Conservation (phyloP, 106 monocot species). For the Posidonia australis region DNA sequence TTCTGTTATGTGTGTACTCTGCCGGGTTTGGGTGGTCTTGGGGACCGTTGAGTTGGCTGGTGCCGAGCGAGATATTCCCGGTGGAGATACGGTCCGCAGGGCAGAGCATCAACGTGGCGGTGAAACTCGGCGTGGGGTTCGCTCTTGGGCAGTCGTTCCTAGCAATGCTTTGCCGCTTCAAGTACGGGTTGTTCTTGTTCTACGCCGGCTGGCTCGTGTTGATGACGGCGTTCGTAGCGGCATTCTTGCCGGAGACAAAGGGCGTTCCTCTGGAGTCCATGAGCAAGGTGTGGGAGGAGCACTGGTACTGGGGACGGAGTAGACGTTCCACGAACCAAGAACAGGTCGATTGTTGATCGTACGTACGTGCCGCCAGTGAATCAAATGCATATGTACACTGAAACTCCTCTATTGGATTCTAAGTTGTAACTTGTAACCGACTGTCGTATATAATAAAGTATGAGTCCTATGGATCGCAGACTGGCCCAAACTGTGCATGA, state of each 20-base stretch:
- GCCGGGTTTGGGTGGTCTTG: slow-evolving; percentile 51
- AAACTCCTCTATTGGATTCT: too few relatives aligned
- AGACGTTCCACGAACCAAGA: too few relatives aligned
- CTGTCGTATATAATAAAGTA: too few relatives aligned
- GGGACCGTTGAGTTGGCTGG: slow-evolving; percentile 54
- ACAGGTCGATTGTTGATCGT: too few relatives aligned
- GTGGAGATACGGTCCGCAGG: slow-evolving; percentile 50
- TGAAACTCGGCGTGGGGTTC: slow-evolving; percentile 28
- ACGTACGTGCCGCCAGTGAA: too few relatives aligned
- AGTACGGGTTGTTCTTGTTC: slow-evolving; percentile 31
- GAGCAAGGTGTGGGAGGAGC: slow-evolving; percentile 30
- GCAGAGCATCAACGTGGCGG: slow-evolving; percentile 29
- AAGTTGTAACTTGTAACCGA: too few relatives aligned
- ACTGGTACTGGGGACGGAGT: slow-evolving; percentile 59
- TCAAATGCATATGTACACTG: too few relatives aligned
- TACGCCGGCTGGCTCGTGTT: slow-evolving; percentile 31
- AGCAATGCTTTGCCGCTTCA: slow-evolving; percentile 40
- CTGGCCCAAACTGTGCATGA: too few relatives aligned
- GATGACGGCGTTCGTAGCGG: slow-evolving; percentile 44
- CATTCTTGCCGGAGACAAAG: slow-evolving; percentile 50
- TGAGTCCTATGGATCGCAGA: too few relatives aligned
- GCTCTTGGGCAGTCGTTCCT: slow-evolving; percentile 39
- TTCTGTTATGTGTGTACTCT: slow-evolving; percentile 30
- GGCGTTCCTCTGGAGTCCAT: slow-evolving; percentile 51
- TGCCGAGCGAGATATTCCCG: slow-evolving; percentile 50